phyloP scores from a whole-genome alignment of 192 early-diverging fungal genomes.

The Entomortierella beljakovae region DNA sequence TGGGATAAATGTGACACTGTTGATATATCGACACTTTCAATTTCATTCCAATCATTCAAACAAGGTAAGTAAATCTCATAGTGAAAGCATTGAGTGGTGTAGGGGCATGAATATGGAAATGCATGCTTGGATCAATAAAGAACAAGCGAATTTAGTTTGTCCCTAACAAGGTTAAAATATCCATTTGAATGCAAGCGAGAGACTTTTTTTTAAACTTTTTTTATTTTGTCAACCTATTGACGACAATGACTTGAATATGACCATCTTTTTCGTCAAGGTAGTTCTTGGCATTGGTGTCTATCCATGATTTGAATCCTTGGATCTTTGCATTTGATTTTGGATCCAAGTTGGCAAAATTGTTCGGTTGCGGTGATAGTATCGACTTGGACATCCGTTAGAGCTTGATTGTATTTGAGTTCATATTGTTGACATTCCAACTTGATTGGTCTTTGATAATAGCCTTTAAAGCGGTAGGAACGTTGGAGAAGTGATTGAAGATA shows the following conservation, averaged over 20 bases:
- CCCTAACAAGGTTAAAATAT: no score
- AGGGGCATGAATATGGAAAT: no score
- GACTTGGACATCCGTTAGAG: constrained; percentile 15
- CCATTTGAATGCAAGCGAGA: no score
- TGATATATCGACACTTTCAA: no score
- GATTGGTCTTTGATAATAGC: constrained; percentile 35
- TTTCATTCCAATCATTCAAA: no score
- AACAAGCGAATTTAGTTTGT: no score
- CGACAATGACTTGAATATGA: background rate
- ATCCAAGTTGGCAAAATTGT: constrained; percentile 11
- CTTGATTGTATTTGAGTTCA: constrained; percentile 25
- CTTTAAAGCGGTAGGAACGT: constrained; percentile 12
- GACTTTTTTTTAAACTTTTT: no score
- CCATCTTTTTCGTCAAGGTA: background rate
- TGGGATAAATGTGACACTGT: no score
- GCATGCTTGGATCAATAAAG: no score
- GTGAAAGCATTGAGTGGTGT: no score
- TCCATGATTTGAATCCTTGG: background rate
- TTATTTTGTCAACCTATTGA: no score
- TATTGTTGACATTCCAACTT: constrained; percentile 17
- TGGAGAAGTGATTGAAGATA: constrained; percentile 17
- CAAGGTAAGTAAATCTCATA: no score
- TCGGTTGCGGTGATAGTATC: constrained; percentile 14
- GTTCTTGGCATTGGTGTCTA: background rate
- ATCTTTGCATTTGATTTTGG: constrained; percentile 29